A percentile compares a stretch with the other conserved stretches of the same genome.
phyloP scores from a whole-genome alignment of 2,329 filamentous ascomycete genomes.

The Claviceps citrina region DNA sequence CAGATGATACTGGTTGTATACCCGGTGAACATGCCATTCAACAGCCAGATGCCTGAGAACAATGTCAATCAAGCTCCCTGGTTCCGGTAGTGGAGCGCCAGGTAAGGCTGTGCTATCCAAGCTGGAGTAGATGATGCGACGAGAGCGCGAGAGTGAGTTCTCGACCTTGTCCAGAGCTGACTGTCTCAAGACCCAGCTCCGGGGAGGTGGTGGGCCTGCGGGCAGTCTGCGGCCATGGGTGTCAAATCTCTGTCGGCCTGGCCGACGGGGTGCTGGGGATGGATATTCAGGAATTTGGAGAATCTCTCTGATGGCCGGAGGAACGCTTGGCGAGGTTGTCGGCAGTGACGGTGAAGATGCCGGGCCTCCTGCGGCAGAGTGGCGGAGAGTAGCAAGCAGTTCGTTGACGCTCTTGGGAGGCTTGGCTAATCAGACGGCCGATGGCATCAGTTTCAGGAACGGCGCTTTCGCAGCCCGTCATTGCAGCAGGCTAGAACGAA shows the following conservation, averaged over 20 bases:
- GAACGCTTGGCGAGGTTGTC: constrained; percentile 35
- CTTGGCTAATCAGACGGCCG: constrained; percentile 13
- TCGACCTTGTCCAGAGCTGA: constrained; percentile 7
- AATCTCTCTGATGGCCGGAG: constrained; percentile 41
- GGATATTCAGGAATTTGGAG: constrained; percentile 44
- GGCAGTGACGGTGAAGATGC: constrained; percentile 15
- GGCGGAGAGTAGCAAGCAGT: constrained; percentile 41
- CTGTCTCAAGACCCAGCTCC: constrained; percentile 33
- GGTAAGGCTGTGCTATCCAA: constrained; percentile 24
- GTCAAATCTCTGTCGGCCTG: constrained; percentile 27
- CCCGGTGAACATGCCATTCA: constrained; percentile 39
- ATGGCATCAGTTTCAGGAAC: neutral
- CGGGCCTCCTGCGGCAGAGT: constrained; percentile 20
- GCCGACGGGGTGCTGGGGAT: constrained; percentile 32
- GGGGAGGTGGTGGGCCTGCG: constrained; percentile 43
- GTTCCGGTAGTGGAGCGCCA: constrained; percentile 27
- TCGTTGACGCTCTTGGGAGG: constrained; percentile 38
- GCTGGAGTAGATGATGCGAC: constrained; percentile 10
- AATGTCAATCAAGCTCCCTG: constrained; percentile 35
- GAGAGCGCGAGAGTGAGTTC: constrained; percentile 8
- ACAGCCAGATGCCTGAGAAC: constrained; percentile 33
- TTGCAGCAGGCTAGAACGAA: neutral
- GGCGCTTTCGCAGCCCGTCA: neutral
- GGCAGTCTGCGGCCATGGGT: constrained; percentile 34
- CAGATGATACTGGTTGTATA: constrained; percentile 42